Evolutionary conservation across 176 grass and related monocot genomes (phyloP).

Genomic region (Pontederia crassipes): DNA sequence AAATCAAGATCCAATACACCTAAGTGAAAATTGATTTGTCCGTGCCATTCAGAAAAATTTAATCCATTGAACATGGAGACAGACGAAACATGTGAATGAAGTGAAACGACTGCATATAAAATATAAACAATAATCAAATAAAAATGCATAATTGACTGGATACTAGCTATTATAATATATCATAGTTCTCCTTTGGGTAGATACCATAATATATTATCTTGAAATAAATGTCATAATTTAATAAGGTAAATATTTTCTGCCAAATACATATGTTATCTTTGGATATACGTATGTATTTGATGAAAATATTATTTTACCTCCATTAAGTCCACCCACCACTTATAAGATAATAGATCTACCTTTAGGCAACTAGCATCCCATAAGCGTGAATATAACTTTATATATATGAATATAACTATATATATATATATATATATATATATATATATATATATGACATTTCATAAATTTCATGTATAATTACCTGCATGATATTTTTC

Average conservation of each 20-base stretch:
- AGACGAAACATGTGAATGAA: conserved; percentile 16
- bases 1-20: conserved; percentile 25
- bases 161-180: neutral
- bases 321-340: no score
- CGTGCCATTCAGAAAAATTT: conserved; percentile 22
- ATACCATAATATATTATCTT: conserved; percentile 4
- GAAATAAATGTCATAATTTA: conserved; percentile 3
- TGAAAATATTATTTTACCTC: neutral
- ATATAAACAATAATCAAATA: neutral
- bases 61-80: conserved; percentile 16
- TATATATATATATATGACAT: no score
- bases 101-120: conserved; percentile 16
- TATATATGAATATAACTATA: no score
- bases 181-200: conserved; percentile 9
- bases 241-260: neutral
- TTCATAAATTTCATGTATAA: no score
- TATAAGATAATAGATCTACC: no score
- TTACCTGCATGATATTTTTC: no score
- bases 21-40: conserved; percentile 25
- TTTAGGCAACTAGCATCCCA: no score
- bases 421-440: no score
- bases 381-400: no score
- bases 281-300: neutral
- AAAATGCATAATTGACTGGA: neutral
- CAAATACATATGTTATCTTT: neutral